Evolutionary conservation across 495 filamentous ascomycete genomes (phyloP).

Genomic region (Aspergillus haitiensis): DNA sequence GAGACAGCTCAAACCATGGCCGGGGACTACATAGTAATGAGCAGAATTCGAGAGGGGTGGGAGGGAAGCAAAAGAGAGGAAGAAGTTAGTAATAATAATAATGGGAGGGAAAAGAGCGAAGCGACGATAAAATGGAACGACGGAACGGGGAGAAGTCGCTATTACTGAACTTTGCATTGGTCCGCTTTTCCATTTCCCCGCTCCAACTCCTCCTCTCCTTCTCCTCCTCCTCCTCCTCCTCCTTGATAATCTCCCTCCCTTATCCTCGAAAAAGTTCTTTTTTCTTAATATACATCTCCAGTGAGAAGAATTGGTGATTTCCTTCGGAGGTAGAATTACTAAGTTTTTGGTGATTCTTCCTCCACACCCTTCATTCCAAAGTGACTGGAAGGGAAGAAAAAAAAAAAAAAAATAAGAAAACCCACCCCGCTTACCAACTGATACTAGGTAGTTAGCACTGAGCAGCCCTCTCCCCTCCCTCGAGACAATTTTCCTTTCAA

Average conservation of each 20-base stretch:
- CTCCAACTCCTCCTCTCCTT: conserved; percentile 11
- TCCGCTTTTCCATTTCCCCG: conserved; percentile 21
- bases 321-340: neutral
- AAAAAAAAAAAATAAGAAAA: neutral
- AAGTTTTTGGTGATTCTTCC: conserved; percentile 5
- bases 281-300: neutral
- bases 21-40: conserved; percentile 50
- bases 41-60: conserved; percentile 31
- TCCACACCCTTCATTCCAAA: conserved; percentile 10
- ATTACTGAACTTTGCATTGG: conserved; percentile 16
- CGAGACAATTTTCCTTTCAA: neutral
- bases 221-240: conserved; percentile 4
- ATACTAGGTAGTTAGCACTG: conserved; percentile 2
- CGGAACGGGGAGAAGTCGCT: conserved; percentile 33
- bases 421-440: conserved; percentile 20
- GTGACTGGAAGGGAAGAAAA: neutral
- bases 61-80: conserved; percentile 36
- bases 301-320: neutral
- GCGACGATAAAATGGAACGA: conserved; percentile 26
- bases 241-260: neutral
- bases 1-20: conserved; percentile 40
- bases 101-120: conserved; percentile 26
- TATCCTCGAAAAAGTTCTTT: too few relatives aligned
- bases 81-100: conserved; percentile 17
- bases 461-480: neutral